A percentile compares a stretch with the other conserved stretches of the same genome.
These are phyloP conservation scores for Periglandula ipomoeae DNA, from an alignment of 2,329 filamentous ascomycete species.

Conservation along the genomic window DNA sequence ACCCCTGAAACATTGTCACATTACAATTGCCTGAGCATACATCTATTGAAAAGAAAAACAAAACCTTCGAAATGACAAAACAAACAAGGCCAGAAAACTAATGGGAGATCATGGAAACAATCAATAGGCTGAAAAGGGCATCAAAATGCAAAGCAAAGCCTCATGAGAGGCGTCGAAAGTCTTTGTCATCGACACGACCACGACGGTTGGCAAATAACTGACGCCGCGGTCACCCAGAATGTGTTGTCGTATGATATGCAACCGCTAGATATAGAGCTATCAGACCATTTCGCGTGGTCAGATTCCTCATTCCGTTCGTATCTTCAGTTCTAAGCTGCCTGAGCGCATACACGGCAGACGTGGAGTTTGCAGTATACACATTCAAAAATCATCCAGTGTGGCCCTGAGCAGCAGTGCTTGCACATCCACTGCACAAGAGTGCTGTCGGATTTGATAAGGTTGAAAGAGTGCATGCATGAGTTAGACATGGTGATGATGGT, in stretches of 20 bases:
- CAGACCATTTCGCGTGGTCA: no score
- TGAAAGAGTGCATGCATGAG: conserved; percentile 53
- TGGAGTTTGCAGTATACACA: conserved; percentile 61
- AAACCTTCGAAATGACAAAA: background rate
- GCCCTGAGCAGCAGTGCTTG: conserved; percentile 53
- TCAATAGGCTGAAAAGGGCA: background rate
- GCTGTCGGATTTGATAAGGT: conserved; percentile 58
- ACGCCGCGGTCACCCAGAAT: no score
- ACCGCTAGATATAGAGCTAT: no score
- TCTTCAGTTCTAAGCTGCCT: conserved; percentile 20
- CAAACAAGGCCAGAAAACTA: no score
- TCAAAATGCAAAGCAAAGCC: no score
- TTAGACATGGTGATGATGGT: conserved; percentile 32
- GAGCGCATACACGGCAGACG: conserved; percentile 50
- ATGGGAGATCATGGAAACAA: no score
- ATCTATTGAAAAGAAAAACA: background rate
- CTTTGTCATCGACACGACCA: no score
- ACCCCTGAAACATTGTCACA: background rate
- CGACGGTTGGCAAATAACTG: no score
- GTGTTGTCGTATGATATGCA: no score
- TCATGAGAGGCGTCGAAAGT: no score
- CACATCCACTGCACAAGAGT: conserved; percentile 58
- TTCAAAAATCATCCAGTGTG: conserved; percentile 60
- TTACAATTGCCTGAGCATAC: background rate
- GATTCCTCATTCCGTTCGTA: background rate